Evolutionary conservation across 345 rosid species (phyloP).

Genomic region (Jatropha curcas): DNA sequence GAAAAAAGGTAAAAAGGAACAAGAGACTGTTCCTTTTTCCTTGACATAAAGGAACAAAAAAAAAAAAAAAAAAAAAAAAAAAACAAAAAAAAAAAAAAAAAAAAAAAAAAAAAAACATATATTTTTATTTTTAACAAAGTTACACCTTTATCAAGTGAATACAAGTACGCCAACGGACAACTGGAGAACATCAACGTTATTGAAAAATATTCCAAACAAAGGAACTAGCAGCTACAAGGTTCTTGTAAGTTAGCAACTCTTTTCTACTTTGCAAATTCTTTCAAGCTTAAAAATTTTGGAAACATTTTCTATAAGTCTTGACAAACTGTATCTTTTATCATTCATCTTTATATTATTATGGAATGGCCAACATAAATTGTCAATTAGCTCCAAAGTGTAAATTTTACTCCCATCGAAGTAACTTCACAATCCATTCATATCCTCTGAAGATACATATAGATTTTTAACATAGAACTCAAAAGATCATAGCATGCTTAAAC

Average conservation of each 20-base stretch:
- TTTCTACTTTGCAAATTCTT: background rate
- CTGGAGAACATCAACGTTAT: background rate
- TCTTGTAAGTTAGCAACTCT: background rate
- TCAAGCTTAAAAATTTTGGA: background rate
- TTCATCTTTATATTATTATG: background rate
- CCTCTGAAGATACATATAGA: background rate
- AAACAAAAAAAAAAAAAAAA: too few species aligned
- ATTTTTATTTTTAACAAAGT: background rate
- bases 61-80: too few species aligned
- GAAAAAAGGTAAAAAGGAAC: too few species aligned
- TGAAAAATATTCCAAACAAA: background rate
- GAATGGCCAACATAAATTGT: background rate
- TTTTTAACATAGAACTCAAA: background rate
- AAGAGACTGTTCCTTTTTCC: too few species aligned
- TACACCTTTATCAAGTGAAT: background rate
- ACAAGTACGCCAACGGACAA: background rate
- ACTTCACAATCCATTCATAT: background rate
- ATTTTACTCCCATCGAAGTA: background rate
- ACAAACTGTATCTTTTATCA: background rate
- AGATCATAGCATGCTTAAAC: too few species aligned
- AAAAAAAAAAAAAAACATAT: background rate
- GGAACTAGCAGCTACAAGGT: background rate
- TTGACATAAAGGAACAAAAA: too few species aligned
- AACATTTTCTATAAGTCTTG: constrained; percentile 1
- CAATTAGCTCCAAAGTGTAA: background rate